Percentiles rank a stretch among this genome's conserved stretches.
These are phyloP conservation scores for Acer saccharum DNA, from an alignment of 345 rosid genomes.

Conservation along the genomic window DNA sequence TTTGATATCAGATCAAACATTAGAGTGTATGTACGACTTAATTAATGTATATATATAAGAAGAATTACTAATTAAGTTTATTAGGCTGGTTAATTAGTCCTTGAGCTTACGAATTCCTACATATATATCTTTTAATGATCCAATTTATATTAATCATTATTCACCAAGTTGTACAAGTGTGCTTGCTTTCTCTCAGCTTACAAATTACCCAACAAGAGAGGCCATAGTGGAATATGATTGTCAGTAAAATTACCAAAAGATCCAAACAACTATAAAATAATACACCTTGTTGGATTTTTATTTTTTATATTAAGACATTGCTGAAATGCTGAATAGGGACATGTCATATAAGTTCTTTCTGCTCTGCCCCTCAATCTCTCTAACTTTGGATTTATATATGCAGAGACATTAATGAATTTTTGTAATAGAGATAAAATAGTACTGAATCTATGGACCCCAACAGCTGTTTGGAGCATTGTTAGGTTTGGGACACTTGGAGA, in stretches of 20 bases:
- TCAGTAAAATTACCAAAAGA: neutral
- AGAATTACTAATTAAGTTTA: too few species aligned
- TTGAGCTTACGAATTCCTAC: neutral
- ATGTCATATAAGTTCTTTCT: too few species aligned
- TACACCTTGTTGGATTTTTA: neutral
- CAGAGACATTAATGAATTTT: neutral
- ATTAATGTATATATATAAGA: too few species aligned
- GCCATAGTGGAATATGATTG: neutral
- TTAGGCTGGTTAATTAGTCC: neutral
- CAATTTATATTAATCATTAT: too few species aligned
- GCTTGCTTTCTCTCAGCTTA: too few species aligned
- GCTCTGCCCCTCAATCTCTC: too few species aligned
- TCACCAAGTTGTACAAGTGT: too few species aligned
- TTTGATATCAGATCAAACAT: too few species aligned
- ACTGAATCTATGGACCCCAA: slow-evolving; percentile 15
- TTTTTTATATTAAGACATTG: neutral
- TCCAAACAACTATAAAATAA: slow-evolving; percentile 4
- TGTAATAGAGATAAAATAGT: neutral
- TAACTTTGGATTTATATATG: too few species aligned
- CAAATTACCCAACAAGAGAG: too few species aligned
- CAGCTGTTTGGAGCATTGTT: neutral
- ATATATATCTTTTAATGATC: too few species aligned
- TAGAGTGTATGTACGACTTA: too few species aligned
- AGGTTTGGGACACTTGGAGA: neutral
- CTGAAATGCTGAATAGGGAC: neutral